Conservation (phyloP, 1,284 basidiomycete species). For the Moesziomyces parantarcticus region DNA sequence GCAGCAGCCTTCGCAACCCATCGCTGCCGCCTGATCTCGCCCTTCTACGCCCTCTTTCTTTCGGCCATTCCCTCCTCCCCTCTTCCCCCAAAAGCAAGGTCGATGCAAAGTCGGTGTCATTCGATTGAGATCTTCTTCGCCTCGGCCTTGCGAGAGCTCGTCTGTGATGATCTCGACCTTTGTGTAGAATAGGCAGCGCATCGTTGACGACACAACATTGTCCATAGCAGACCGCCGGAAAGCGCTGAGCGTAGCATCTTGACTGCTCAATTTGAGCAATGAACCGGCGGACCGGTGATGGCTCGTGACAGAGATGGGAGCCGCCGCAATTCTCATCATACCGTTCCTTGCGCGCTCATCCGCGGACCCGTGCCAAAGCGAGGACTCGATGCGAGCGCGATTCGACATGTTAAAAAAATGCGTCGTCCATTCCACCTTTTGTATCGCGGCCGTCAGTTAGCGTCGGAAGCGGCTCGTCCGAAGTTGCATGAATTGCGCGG, state of each 20-base stretch:
- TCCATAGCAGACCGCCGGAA: slow-evolving; percentile 4
- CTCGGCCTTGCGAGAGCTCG: slow-evolving; percentile 7
- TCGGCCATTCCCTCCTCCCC: background rate
- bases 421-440: background rate
- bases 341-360: too few species aligned
- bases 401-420: background rate
- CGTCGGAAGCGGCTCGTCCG: slow-evolving; percentile 28
- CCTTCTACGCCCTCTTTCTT: background rate
- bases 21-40: slow-evolving; percentile 35
- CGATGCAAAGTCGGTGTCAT: background rate
- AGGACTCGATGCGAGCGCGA: background rate
- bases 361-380: too few species aligned
- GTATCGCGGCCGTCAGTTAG: background rate
- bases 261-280: too few species aligned
- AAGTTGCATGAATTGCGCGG: slow-evolving; percentile 7
- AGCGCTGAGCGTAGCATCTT: too few species aligned
- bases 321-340: too few species aligned
- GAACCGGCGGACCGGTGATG: too few species aligned
- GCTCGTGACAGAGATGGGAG: too few species aligned
- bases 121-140: background rate
- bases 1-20: slow-evolving; percentile 34
- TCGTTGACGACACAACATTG: slow-evolving; percentile 18
- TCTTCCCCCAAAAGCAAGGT: slow-evolving; percentile 16
- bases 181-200: slow-evolving; percentile 33
- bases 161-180: slow-evolving; percentile 21